phyloP scores from a whole-genome alignment of 306 rosid species.

The Acmispon strigosus region DNA sequence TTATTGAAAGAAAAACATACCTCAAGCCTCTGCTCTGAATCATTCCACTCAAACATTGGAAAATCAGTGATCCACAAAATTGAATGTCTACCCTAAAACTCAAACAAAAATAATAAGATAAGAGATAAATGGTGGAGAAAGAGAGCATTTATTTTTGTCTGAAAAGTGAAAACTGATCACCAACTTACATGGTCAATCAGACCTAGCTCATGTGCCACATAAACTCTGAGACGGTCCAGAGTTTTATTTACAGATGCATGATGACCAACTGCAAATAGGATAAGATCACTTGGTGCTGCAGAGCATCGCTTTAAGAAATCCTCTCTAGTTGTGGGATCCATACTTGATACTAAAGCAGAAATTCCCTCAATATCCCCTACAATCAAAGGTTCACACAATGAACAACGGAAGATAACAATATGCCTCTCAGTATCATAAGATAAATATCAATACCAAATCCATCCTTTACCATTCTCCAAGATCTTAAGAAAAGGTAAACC shows the following conservation, averaged over 20 bases:
- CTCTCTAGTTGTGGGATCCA: slow-evolving; percentile 53
- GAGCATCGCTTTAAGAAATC: slow-evolving; percentile 50
- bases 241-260: slow-evolving; percentile 63
- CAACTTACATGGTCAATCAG: slow-evolving; percentile 74
- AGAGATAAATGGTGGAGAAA: slow-evolving; percentile 10
- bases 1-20: slow-evolving; percentile 36
- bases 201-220: slow-evolving; percentile 63
- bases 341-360: slow-evolving; percentile 67
- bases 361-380: slow-evolving; percentile 79
- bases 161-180: background rate
- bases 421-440: background rate
- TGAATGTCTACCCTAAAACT: slow-evolving; percentile 68
- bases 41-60: slow-evolving; percentile 99
- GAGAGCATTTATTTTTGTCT: background rate
- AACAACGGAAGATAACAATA: slow-evolving; percentile 1
- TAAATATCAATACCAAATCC: background rate
- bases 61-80: slow-evolving; percentile 93
- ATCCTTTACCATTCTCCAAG: slow-evolving; percentile 56
- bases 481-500: slow-evolving; percentile 93
- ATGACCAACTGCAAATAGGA: slow-evolving; percentile 77
- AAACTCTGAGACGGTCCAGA: slow-evolving; percentile 71
- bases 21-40: slow-evolving; percentile 84
- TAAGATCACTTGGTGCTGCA: slow-evolving; percentile 62
- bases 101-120: slow-evolving; percentile 20
- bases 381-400: slow-evolving; percentile 20